These are phyloP conservation scores for Mycena crocata DNA, from an alignment of 768 basidiomycete species.

Conservation along the genomic window DNA sequence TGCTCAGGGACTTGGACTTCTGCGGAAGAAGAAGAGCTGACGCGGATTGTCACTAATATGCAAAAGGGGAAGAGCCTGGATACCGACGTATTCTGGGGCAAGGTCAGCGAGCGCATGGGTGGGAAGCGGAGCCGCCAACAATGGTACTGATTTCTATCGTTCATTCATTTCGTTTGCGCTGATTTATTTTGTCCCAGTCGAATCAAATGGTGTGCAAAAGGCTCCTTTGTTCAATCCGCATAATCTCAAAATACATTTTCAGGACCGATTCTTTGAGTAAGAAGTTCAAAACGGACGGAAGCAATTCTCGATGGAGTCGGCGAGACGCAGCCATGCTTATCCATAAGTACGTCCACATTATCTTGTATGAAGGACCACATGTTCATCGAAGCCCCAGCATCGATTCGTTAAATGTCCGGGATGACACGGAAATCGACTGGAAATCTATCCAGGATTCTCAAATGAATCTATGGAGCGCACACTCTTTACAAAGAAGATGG, in stretches of 20 bases:
- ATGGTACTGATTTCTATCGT: too few relatives aligned
- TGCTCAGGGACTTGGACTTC: constrained; percentile 75
- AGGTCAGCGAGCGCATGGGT: constrained; percentile 82
- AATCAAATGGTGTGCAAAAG: too few relatives aligned
- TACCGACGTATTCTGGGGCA: constrained; percentile 86
- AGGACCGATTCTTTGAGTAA: constrained; percentile 83
- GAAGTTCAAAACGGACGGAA: constrained; percentile 77
- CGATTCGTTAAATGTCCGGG: constrained; percentile 76
- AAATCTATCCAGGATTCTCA: constrained; percentile 76
- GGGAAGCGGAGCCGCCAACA: constrained; percentile 82
- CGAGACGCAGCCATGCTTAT: constrained; percentile 85
- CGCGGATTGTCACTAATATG: constrained; percentile 79
- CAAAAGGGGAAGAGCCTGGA: constrained; percentile 78
- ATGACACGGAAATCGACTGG: constrained; percentile 91
- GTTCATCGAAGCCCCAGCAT: constrained; percentile 58
- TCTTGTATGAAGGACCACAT: neutral
- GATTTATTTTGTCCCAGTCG: too few relatives aligned
- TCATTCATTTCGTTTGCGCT: too few relatives aligned
- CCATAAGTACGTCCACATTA: constrained; percentile 68
- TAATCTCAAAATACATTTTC: too few relatives aligned
- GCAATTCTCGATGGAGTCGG: constrained; percentile 77
- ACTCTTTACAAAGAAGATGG: constrained; percentile 84
- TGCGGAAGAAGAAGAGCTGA: constrained; percentile 83
- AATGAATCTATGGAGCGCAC: constrained; percentile 90
- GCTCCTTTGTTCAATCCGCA: too few relatives aligned